Evolutionary conservation across 352 stramenopile genomes (phyloP).

Genomic region (Elongisporangium prolatum): DNA sequence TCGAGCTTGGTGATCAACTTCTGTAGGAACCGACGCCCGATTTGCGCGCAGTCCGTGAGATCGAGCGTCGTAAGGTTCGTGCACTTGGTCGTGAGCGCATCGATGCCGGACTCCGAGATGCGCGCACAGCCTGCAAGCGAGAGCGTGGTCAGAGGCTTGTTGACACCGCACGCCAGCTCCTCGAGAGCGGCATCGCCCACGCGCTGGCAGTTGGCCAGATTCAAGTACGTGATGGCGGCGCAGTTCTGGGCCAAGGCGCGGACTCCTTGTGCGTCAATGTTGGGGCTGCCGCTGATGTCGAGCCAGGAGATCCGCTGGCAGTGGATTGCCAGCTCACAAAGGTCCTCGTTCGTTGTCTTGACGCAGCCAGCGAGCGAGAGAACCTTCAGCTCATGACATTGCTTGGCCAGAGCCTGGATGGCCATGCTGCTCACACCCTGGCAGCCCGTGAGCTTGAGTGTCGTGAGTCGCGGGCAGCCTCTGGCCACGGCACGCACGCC

Average conservation of each 20-base stretch:
- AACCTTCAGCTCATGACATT: slow-evolving; percentile 60
- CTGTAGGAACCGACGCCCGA: slow-evolving; percentile 74
- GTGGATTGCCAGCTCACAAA: slow-evolving; percentile 41
- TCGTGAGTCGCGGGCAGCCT: slow-evolving; percentile 82
- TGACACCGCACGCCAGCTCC: slow-evolving; percentile 29
- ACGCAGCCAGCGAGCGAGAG: slow-evolving; percentile 84
- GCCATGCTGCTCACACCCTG: slow-evolving; percentile 70
- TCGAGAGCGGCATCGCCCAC: slow-evolving; percentile 67
- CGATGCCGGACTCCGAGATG: slow-evolving; percentile 72
- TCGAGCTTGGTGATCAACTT: slow-evolving; percentile 60
- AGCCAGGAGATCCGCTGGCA: slow-evolving; percentile 65
- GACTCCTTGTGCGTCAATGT: slow-evolving; percentile 55
- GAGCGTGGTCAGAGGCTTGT: slow-evolving; percentile 36
- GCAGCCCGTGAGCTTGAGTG: slow-evolving; percentile 85
- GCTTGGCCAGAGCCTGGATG: slow-evolving; percentile 64
- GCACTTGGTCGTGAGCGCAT: slow-evolving; percentile 48
- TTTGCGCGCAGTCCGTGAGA: slow-evolving; percentile 66
- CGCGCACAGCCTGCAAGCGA: slow-evolving; percentile 60
- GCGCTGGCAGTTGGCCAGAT: slow-evolving; percentile 67
- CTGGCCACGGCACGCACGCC: slow-evolving; percentile 77
- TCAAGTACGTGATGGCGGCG: slow-evolving; percentile 54
- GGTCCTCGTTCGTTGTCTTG: slow-evolving; percentile 74
- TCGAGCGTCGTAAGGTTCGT: slow-evolving; percentile 84
- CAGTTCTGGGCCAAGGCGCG: slow-evolving; percentile 56
- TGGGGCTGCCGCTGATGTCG: slow-evolving; percentile 79